Percentiles rank a stretch among this genome's conserved stretches.
Conservation (phyloP, 2,329 filamentous ascomycete species). For the Xylaria sp. region DNA sequence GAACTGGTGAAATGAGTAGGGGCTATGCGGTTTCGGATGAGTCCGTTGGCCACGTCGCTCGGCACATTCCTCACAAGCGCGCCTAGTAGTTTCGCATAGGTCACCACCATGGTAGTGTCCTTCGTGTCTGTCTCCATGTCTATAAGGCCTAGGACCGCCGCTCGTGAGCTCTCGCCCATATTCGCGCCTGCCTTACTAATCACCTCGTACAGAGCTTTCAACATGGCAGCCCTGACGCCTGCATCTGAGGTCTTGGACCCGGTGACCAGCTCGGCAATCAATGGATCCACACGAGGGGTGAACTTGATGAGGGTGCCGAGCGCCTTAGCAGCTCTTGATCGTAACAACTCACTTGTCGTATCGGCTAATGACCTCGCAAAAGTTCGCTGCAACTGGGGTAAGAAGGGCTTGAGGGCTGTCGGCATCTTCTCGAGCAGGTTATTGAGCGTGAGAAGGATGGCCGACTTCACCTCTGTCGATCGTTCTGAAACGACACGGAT, state of each 20-base stretch:
- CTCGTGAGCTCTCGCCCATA: slow-evolving; percentile 90
- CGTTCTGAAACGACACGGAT: slow-evolving; percentile 98
- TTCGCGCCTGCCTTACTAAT: slow-evolving; percentile 92
- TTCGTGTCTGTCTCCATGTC: slow-evolving; percentile 80
- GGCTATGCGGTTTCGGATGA: slow-evolving; percentile 76
- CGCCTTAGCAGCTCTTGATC: slow-evolving; percentile 89
- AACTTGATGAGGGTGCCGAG: slow-evolving; percentile 94
- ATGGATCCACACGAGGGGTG: slow-evolving; percentile 91
- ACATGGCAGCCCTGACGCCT: slow-evolving; percentile 92
- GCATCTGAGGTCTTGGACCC: slow-evolving; percentile 88
- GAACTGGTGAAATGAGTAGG: slow-evolving; percentile 75
- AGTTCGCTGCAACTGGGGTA: slow-evolving; percentile 94
- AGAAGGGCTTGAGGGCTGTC: slow-evolving; percentile 90
- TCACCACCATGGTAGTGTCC: slow-evolving; percentile 81
- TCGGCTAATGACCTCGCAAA: slow-evolving; percentile 97
- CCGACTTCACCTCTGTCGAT: slow-evolving; percentile 93
- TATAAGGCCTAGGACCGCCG: slow-evolving; percentile 85
- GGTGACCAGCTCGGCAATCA: slow-evolving; percentile 91
- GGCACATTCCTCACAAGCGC: slow-evolving; percentile 88
- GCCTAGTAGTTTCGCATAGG: slow-evolving; percentile 87
- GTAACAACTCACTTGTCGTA: slow-evolving; percentile 84
- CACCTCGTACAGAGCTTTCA: slow-evolving; percentile 95
- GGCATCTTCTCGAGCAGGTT: slow-evolving; percentile 97
- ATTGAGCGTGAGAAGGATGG: slow-evolving; percentile 92
- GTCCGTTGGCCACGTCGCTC: slow-evolving; percentile 65